Percentiles rank a stretch among this genome's conserved stretches.
Conservation (phyloP, 2,329 filamentous ascomycete genomes). For the Huntiella bhutanensis region DNA sequence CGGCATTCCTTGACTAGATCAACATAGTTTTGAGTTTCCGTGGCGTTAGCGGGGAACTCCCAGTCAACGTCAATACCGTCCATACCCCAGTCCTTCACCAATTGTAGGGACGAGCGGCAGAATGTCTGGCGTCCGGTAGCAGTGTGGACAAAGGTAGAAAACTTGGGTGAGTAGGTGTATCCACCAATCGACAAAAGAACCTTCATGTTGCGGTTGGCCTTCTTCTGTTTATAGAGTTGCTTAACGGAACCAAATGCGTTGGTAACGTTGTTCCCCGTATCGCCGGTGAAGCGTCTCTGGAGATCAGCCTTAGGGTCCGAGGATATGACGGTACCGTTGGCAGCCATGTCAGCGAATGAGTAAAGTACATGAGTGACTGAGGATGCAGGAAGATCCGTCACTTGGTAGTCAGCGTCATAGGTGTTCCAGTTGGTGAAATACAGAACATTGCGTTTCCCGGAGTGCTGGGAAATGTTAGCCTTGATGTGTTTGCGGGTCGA, state of each 20-base stretch:
- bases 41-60: conserved; percentile 28
- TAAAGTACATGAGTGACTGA: conserved; percentile 58
- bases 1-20: conserved; percentile 25
- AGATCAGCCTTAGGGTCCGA: conserved; percentile 44
- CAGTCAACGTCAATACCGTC: conserved; percentile 39
- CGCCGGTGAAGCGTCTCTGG: conserved; percentile 48
- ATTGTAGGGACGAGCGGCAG: conserved; percentile 44
- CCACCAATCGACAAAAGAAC: conserved; percentile 66
- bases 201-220: conserved; percentile 58
- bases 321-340: conserved; percentile 20
- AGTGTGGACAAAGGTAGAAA: conserved; percentile 43
- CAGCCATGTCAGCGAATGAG: conserved; percentile 15
- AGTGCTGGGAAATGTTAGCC: background rate
- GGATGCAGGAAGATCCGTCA: conserved; percentile 45
- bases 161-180: conserved; percentile 57
- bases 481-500: background rate
- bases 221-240: conserved; percentile 59
- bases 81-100: conserved; percentile 49
- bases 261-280: conserved; percentile 36
- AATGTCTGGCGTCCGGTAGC: conserved; percentile 43
- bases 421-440: conserved; percentile 43
- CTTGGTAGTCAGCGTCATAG: conserved; percentile 54
- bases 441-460: conserved; percentile 21
- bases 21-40: conserved; percentile 24
- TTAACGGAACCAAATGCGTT: conserved; percentile 65